A percentile compares a stretch with the other conserved stretches of the same genome.
phyloP scores from a whole-genome alignment of 805 yeast species.

The Candida nemodendra region DNA sequence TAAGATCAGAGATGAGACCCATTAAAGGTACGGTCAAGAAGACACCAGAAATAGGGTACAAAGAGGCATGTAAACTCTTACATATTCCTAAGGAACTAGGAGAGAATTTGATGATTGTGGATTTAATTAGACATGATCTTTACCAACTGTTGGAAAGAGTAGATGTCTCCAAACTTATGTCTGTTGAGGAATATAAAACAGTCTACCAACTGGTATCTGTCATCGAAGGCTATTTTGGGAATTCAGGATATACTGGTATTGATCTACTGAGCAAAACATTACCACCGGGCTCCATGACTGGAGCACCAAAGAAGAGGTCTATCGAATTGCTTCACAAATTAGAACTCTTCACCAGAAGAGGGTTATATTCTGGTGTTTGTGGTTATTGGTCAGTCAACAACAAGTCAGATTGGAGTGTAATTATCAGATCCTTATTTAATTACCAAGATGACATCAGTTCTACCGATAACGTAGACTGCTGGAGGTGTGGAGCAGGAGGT shows the following conservation, averaged over 20 bases:
- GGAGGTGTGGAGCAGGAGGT: conserved; percentile 98
- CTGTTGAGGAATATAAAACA: conserved; percentile 87
- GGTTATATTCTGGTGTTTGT: conserved; percentile 89
- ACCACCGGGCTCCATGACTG: conserved; percentile 99
- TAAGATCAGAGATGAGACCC: conserved; percentile 78
- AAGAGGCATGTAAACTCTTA: conserved; percentile 60
- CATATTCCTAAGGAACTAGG: conserved; percentile 91
- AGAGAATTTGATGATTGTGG: conserved; percentile 96
- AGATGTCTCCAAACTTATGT: conserved; percentile 75
- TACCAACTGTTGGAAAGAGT: conserved; percentile 66
- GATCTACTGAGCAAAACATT: conserved; percentile 76
- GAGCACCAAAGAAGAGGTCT: conserved; percentile 94
- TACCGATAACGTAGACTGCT: conserved; percentile 33
- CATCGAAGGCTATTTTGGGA: conserved; percentile 59
- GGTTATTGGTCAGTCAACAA: conserved; percentile 93
- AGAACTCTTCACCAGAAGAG: conserved; percentile 62
- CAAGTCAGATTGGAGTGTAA: conserved; percentile 93
- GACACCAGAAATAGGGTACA: conserved; percentile 48
- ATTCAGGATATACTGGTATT: conserved; percentile 54
- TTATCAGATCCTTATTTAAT: conserved; percentile 78
- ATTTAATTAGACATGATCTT: conserved; percentile 88
- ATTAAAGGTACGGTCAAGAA: conserved; percentile 94
- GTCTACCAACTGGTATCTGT: conserved; percentile 92
- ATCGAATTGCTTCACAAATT: conserved; percentile 72
- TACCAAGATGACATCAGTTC: conserved; percentile 47